Evolutionary conservation across 2,329 filamentous ascomycete genomes (phyloP), one percentile per base, ranked within the genome.

Genomic region (Tothia fuscella): DNA sequence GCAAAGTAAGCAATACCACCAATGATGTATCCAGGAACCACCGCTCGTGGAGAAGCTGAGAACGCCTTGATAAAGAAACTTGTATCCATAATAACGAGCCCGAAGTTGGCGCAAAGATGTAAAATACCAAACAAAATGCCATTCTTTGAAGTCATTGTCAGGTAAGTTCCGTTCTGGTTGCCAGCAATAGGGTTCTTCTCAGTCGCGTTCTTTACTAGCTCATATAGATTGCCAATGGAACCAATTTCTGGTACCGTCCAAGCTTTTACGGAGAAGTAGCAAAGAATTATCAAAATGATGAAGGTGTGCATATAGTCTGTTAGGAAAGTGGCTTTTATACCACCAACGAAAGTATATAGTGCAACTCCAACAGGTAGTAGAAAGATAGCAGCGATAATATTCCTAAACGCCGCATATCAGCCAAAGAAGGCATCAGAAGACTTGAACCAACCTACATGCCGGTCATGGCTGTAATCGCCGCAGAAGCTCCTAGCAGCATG

Each of bases 11-110:
- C 63, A 12, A 73, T 64, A 0, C 69, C 70, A 0, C 70, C 71
- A 55, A 45, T 38, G 7, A 45, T 25, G 25, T 45, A 45, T 13
- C 42, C 42, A 24, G 42, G 42, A 19, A 45, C 42, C 12, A 45
- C 42, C 13, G 42, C 37, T 36, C 16, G 41, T 2, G 50, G 0
- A 62, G 66, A 0, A 57, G 61, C 68, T 1, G 67, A 65, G 47
- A 74, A 71, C 0, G 68, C 67, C 45, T 73, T 71, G 47, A 67
- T 64, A 38, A 70, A 72, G 52, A 70, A 72, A 20, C 66, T 66
- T 1, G 69, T 71, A 42, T 68, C 70, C 28, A 21, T 58, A 46
- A 72, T 70, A 7, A 73, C 69, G 0, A 71, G 56, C 0, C 68
- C 70, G 38, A 72, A 72, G 38, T 72, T 72, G 22, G 63, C 61